phyloP scores from a whole-genome alignment of 2,329 filamentous ascomycete species.

The Trichoderma sp. region DNA sequence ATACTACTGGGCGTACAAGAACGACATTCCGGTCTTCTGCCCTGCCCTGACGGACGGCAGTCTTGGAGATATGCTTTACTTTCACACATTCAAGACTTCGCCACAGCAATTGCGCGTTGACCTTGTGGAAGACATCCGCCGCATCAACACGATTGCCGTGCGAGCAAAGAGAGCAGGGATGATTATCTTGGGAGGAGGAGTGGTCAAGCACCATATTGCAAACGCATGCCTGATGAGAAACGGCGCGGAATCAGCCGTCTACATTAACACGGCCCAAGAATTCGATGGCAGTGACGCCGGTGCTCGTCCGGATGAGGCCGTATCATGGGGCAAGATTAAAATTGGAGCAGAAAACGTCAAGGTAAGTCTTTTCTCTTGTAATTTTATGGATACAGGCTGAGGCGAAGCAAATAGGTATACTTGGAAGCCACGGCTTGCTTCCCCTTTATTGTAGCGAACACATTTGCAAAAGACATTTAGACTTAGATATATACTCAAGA shows the following conservation, averaged over 20 bases:
- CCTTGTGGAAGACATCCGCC: constrained; percentile 90
- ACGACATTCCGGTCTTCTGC: constrained; percentile 95
- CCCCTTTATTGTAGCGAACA: constrained; percentile 67
- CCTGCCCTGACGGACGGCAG: constrained; percentile 94
- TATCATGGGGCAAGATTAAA: constrained; percentile 99
- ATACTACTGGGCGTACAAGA: constrained; percentile 97
- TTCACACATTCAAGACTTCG: constrained; percentile 91
- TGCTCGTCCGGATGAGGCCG: constrained; percentile 90
- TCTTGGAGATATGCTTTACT: constrained; percentile 97
- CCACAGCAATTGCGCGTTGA: constrained; percentile 82
- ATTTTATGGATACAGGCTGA: background rate
- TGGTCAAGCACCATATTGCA: constrained; percentile 98
- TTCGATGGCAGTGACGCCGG: constrained; percentile 98
- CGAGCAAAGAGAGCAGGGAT: constrained; percentile 86
- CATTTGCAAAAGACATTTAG: constrained; percentile 59
- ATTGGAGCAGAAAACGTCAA: constrained; percentile 85
- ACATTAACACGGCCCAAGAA: constrained; percentile 96
- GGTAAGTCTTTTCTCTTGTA: constrained; percentile 49
- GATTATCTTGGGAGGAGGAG: constrained; percentile 89
- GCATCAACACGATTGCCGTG: constrained; percentile 89
- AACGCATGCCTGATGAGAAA: constrained; percentile 98
- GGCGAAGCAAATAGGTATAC: constrained; percentile 52
- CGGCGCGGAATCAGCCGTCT: constrained; percentile 93
- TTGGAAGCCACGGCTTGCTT: constrained; percentile 66
- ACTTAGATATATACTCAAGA: constrained; percentile 24